Conservation (phyloP, 805 yeast genomes). For the Kuraishia cidri region DNA sequence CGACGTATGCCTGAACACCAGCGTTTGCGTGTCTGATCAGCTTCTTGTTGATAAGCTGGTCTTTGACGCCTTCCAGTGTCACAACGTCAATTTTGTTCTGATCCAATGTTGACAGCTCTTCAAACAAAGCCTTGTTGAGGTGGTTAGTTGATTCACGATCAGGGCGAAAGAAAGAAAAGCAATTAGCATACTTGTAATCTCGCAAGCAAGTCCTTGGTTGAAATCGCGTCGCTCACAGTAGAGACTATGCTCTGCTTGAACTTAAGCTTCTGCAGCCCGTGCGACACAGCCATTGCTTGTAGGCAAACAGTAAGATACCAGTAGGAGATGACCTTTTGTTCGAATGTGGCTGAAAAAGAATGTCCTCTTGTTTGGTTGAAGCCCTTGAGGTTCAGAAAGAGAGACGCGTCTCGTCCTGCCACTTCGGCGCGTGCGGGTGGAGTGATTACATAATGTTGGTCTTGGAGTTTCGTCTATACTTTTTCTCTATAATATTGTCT, state of each 20-base stretch:
- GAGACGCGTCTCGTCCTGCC: no score
- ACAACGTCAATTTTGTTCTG: constrained; percentile 47
- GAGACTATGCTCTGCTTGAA: constrained; percentile 31
- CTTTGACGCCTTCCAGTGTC: constrained; percentile 34
- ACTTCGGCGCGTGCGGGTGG: no score
- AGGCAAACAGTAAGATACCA: no score
- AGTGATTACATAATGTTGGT: no score
- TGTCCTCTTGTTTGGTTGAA: no score
- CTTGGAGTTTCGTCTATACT: no score
- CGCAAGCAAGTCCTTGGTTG: constrained; percentile 50
- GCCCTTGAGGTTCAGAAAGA: no score
- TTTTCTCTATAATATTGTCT: no score
- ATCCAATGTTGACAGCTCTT: constrained; percentile 53
- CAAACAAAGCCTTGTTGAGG: constrained; percentile 34
- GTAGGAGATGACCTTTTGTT: no score
- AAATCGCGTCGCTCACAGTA: constrained; percentile 44
- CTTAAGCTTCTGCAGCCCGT: neutral
- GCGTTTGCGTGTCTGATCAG: constrained; percentile 49
- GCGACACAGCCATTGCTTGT: neutral
- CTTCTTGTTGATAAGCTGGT: constrained; percentile 48
- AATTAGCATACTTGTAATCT: constrained; percentile 34
- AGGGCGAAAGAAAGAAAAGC: neutral
- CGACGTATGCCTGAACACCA: constrained; percentile 61
- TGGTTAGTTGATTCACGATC: neutral
- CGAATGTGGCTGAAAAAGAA: no score